These are phyloP conservation scores for Microdochium bolleyi DNA, from an alignment of 2,329 filamentous ascomycete species.

Conservation along the genomic window DNA sequence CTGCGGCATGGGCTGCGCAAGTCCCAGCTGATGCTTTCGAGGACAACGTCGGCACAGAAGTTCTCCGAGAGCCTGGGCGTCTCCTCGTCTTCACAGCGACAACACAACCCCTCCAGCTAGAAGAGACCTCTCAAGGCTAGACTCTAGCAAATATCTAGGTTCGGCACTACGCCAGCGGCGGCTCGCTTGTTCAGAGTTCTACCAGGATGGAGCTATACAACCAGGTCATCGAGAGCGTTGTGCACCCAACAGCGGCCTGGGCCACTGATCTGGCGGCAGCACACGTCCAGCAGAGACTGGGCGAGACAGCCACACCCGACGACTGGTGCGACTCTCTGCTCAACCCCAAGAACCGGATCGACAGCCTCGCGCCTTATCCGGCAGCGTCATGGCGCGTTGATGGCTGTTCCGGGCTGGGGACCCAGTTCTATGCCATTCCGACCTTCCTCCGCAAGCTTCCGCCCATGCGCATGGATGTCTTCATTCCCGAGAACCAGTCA, in stretches of 20 bases:
- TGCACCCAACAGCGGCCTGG: slow-evolving; percentile 47
- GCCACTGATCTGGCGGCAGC: slow-evolving; percentile 3
- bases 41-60: no score
- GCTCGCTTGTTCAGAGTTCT: not conserved
- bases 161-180: not conserved
- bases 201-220: slow-evolving; percentile 44
- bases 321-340: slow-evolving; percentile 41
- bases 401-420: slow-evolving; percentile 47
- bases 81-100: no score
- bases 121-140: no score
- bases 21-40: no score
- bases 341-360: slow-evolving; percentile 54
- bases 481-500: slow-evolving; percentile 42
- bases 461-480: slow-evolving; percentile 50
- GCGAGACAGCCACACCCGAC: not conserved
- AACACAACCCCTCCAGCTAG: no score
- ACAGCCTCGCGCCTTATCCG: slow-evolving; percentile 39
- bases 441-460: slow-evolving; percentile 36
- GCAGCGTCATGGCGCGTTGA: slow-evolving; percentile 49
- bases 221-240: slow-evolving; percentile 43
- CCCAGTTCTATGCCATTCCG: slow-evolving; percentile 48
- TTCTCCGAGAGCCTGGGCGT: no score
- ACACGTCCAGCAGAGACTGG: not conserved
- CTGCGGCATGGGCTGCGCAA: no score
- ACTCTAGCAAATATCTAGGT: no score